phyloP scores from a whole-genome alignment of 2,329 filamentous ascomycete species.

The Metarhizium album region DNA sequence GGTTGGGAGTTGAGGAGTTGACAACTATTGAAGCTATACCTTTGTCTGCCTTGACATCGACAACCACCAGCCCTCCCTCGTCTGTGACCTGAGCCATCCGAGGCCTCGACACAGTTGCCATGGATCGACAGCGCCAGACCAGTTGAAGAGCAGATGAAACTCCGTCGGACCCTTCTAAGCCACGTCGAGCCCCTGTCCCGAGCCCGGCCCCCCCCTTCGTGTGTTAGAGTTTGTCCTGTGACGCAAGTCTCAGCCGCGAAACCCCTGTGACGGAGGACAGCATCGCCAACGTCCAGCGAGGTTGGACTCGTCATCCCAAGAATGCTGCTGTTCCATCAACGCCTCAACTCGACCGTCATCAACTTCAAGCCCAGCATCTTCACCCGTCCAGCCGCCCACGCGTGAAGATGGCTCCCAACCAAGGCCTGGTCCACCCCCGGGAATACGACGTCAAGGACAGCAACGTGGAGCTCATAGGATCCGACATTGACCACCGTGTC shows the following conservation, averaged over 20 bases:
- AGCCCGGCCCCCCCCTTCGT: too few relatives aligned
- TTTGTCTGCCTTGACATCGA: too few relatives aligned
- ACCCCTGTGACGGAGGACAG: neutral
- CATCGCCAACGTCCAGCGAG: neutral
- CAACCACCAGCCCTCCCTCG: too few relatives aligned
- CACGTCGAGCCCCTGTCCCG: too few relatives aligned
- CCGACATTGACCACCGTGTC: slow-evolving; percentile 54
- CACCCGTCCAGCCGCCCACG: neutral
- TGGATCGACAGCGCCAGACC: too few relatives aligned
- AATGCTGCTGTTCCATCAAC: neutral
- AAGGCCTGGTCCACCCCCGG: slow-evolving; percentile 50
- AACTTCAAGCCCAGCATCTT: neutral
- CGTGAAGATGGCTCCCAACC: slow-evolving; percentile 45
- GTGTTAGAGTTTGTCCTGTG: neutral
- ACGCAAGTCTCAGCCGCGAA: neutral
- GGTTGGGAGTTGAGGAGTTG: too few relatives aligned
- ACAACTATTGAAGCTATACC: too few relatives aligned
- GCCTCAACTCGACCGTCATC: neutral
- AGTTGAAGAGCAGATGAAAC: too few relatives aligned
- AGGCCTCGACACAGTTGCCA: too few relatives aligned
- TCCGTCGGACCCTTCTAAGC: too few relatives aligned
- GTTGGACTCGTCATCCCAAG: neutral
- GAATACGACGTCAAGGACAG: slow-evolving; percentile 59
- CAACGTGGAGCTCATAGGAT: slow-evolving; percentile 56
- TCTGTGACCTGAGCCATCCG: too few relatives aligned